These are phyloP conservation scores for Schrenkiella parvula DNA, from an alignment of 345 rosid species.

Conservation along the genomic window DNA sequence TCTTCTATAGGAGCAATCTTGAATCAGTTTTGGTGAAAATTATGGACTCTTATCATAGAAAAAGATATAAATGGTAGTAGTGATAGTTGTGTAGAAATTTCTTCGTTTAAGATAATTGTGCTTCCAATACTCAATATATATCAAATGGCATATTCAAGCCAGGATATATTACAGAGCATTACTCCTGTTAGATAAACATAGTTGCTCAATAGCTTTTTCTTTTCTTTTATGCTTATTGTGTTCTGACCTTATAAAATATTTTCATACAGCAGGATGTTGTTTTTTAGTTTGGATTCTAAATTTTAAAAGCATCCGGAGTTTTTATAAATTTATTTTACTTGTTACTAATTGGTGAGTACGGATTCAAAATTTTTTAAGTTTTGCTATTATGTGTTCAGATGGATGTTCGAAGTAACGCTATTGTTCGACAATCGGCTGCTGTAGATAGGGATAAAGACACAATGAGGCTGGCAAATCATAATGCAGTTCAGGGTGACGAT, in stretches of 20 bases:
- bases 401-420: conserved; percentile 66
- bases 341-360: neutral
- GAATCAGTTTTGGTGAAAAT: neutral
- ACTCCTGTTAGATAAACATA: conserved; percentile 2
- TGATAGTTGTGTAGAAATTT: neutral
- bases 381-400: conserved; percentile 41
- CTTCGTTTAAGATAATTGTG: neutral
- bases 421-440: conserved; percentile 57
- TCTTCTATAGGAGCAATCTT: neutral
- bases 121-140: neutral
- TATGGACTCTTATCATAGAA: neutral
- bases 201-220: neutral
- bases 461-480: conserved; percentile 54
- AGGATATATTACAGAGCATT: neutral
- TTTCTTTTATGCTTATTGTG: neutral
- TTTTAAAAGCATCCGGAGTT: conserved; percentile 1
- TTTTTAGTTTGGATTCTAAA: neutral
- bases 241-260: neutral
- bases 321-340: neutral
- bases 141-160: neutral
- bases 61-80: neutral
- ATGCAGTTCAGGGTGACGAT: conserved; percentile 65
- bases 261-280: neutral
- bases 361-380: conserved; percentile 3
- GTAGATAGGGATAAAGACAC: conserved; percentile 76